Conservation (phyloP, 108 stramenopile species). For the Skeletonema costatum region DNA sequence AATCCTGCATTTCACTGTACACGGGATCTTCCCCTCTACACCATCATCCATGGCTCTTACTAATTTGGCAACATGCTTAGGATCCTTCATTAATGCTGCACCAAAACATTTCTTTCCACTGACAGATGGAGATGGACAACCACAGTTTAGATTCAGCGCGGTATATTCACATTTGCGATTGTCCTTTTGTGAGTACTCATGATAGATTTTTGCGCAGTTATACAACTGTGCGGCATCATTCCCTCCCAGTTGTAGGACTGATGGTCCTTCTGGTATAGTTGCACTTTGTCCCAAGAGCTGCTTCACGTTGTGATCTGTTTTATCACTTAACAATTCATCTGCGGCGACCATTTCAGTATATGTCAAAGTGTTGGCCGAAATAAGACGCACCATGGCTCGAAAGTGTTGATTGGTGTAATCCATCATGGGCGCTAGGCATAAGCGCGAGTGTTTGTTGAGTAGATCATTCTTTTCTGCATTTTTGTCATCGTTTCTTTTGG, state of each 20-base stretch:
- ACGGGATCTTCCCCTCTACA: constrained; percentile 2
- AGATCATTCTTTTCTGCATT: not conserved
- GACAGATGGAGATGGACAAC: constrained; percentile 70
- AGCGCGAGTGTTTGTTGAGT: not conserved
- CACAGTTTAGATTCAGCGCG: constrained; percentile 77
- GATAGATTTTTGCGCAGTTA: not conserved
- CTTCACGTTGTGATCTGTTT: not conserved
- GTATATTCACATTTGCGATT: constrained; percentile 52
- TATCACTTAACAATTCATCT: constrained; percentile 24
- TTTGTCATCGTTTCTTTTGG: not conserved
- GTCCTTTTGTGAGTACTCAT: not conserved
- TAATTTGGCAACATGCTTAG: constrained; percentile 16
- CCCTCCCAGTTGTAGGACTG: constrained; percentile 71
- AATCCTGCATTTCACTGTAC: constrained; percentile 72
- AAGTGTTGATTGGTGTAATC: constrained; percentile 70
- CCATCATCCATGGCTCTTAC: constrained; percentile 25
- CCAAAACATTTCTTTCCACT: constrained; percentile 51
- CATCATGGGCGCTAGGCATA: constrained; percentile 78
- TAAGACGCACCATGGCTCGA: constrained; percentile 34
- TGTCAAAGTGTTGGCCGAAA: constrained; percentile 46
- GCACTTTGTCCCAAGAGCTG: constrained; percentile 5
- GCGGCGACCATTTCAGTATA: constrained; percentile 76
- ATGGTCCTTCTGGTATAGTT: not conserved
- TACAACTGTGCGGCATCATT: constrained; percentile 44
- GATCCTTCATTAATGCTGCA: constrained; percentile 54